Evolutionary conservation across 192 early-diverging fungal genomes (phyloP).

Genomic region (Coemansia sp.): DNA sequence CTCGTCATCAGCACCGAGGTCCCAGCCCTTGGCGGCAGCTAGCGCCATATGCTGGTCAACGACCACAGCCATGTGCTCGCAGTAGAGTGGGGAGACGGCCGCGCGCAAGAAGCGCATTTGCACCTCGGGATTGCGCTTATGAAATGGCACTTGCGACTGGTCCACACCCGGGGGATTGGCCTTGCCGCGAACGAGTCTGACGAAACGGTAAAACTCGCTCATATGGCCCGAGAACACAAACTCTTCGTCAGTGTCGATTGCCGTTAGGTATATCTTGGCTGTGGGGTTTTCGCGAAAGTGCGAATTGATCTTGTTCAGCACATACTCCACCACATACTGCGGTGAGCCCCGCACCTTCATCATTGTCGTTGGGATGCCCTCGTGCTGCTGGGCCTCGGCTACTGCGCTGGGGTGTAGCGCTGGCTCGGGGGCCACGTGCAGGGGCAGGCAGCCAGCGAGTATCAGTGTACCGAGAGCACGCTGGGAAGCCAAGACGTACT

Average conservation of each 20-base stretch:
- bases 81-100: slow-evolving; percentile 77
- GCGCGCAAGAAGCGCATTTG: slow-evolving; percentile 74
- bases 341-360: slow-evolving; percentile 71
- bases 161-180: slow-evolving; percentile 74
- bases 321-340: slow-evolving; percentile 65
- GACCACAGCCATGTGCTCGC: slow-evolving; percentile 65
- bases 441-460: slow-evolving; percentile 78
- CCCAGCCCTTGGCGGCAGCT: slow-evolving; percentile 62
- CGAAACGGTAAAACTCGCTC: slow-evolving; percentile 78
- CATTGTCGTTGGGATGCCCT: slow-evolving; percentile 84
- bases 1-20: slow-evolving; percentile 45
- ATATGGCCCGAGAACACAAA: slow-evolving; percentile 79
- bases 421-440: slow-evolving; percentile 69
- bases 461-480: slow-evolving; percentile 80
- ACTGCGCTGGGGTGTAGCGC: slow-evolving; percentile 75
- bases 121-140: slow-evolving; percentile 80
- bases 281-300: slow-evolving; percentile 55
- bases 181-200: slow-evolving; percentile 72
- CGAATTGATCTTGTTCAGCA: slow-evolving; percentile 77
- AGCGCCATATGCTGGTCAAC: slow-evolving; percentile 60
- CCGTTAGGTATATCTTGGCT: slow-evolving; percentile 65
- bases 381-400: slow-evolving; percentile 72
- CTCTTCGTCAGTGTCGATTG: slow-evolving; percentile 73
- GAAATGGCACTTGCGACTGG: slow-evolving; percentile 80
- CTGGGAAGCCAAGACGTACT: slow-evolving; percentile 70